These are phyloP conservation scores for Cylindrotheca fusiformis DNA, from an alignment of 108 stramenopile species.

Conservation along the genomic window DNA sequence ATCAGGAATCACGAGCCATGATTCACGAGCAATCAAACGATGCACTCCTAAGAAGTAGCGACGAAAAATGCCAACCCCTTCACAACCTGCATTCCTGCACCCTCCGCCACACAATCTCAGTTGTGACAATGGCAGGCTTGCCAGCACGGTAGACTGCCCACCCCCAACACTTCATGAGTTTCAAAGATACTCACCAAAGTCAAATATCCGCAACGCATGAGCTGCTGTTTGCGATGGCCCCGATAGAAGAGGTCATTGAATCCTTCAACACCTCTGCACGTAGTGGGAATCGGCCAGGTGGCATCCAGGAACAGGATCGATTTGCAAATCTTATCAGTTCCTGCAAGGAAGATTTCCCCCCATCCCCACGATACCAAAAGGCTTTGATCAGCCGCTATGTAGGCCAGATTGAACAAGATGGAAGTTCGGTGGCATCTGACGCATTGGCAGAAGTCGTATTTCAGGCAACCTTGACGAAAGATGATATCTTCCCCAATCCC, in stretches of 20 bases:
- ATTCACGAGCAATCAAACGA: no score
- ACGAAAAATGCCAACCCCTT: no score
- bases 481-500: slow-evolving; percentile 32
- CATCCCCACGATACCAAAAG: slow-evolving; percentile 44
- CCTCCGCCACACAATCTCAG: no score
- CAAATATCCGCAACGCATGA: background rate
- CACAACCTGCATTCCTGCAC: no score
- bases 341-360: slow-evolving; percentile 20
- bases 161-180: no score
- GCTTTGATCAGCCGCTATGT: slow-evolving; percentile 37
- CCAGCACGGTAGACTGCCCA: no score
- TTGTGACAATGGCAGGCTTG: no score
- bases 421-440: slow-evolving; percentile 25
- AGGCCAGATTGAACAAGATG: slow-evolving; percentile 22
- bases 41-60: no score
- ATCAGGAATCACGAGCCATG: no score
- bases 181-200: no score
- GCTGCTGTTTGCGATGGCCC: slow-evolving; percentile 24
- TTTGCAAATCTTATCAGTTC: slow-evolving; percentile 24
- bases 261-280: background rate
- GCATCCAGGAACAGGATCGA: slow-evolving; percentile 15
- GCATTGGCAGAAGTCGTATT: slow-evolving; percentile 32
- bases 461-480: slow-evolving; percentile 13
- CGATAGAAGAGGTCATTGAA: slow-evolving; percentile 8
- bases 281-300: background rate